Percentiles rank a stretch among this genome's conserved stretches.
Conservation (phyloP, 768 basidiomycete species). For the Paxillus involutus region DNA sequence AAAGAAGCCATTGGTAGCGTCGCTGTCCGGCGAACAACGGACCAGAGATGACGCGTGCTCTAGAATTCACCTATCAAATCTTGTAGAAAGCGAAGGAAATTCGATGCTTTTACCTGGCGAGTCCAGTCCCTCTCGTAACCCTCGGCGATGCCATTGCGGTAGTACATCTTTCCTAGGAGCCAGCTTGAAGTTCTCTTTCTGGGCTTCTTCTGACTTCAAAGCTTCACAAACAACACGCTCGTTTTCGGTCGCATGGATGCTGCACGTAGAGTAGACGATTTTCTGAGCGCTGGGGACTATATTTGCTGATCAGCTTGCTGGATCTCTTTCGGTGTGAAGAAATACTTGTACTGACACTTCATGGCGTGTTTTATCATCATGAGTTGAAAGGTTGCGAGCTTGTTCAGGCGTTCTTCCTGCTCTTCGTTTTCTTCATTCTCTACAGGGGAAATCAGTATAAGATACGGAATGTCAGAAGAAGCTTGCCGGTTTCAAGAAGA, state of each 20-base stretch:
- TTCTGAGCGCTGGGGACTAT: constrained; percentile 73
- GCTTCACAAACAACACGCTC: constrained; percentile 84
- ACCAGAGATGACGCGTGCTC: constrained; percentile 61
- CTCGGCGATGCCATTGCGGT: constrained; percentile 82
- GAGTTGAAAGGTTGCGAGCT: constrained; percentile 86
- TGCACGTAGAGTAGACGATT: constrained; percentile 99
- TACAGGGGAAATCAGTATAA: constrained; percentile 20
- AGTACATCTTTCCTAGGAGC: constrained; percentile 68
- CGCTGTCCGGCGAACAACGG: constrained; percentile 77
- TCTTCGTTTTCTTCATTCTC: constrained; percentile 58
- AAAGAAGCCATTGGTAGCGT: constrained; percentile 96
- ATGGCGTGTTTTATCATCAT: constrained; percentile 93
- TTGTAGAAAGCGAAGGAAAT: background rate
- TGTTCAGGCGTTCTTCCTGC: constrained; percentile 71
- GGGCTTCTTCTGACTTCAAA: constrained; percentile 70
- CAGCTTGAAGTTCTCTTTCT: constrained; percentile 57
- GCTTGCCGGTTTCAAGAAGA: constrained; percentile 70
- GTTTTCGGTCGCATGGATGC: constrained; percentile 87
- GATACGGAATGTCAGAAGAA: constrained; percentile 1
- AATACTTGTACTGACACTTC: constrained; percentile 62
- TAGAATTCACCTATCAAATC: constrained; percentile 21
- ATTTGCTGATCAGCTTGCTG: constrained; percentile 7
- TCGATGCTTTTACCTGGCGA: constrained; percentile 41
- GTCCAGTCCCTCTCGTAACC: constrained; percentile 63
- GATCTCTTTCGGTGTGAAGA: background rate